phyloP scores from a whole-genome alignment of 805 yeast species.

The Lachancea sp. region DNA sequence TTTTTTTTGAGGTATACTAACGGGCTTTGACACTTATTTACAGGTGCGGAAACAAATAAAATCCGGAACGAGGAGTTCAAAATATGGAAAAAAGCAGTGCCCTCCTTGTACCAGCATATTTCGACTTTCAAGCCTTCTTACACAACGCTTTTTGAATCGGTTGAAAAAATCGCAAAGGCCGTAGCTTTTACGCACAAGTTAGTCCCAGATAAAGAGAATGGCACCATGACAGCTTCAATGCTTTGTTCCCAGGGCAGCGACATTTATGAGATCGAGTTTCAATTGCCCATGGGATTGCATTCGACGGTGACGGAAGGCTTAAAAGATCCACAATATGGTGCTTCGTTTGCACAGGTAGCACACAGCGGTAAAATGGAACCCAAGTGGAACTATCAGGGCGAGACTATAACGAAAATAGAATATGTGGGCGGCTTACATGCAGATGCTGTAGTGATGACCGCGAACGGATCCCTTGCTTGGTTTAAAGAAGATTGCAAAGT shows the following conservation, averaged over 20 bases:
- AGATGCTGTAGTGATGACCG: slow-evolving; percentile 29
- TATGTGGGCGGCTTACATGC: slow-evolving; percentile 33
- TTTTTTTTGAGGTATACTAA: background rate
- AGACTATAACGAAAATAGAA: slow-evolving; percentile 25
- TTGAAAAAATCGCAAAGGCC: slow-evolving; percentile 20
- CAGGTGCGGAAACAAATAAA: slow-evolving; percentile 34
- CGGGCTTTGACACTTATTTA: background rate
- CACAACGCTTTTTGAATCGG: slow-evolving; percentile 28
- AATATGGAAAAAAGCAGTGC: slow-evolving; percentile 80
- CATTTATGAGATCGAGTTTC: slow-evolving; percentile 27
- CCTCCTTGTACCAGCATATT: slow-evolving; percentile 52
- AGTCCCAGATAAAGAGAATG: slow-evolving; percentile 29
- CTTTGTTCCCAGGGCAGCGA: slow-evolving; percentile 30
- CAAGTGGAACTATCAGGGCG: slow-evolving; percentile 30
- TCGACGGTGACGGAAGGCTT: slow-evolving; percentile 13
- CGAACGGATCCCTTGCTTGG: slow-evolving; percentile 33
- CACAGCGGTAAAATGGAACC: slow-evolving; percentile 9
- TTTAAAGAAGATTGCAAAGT: slow-evolving; percentile 27
- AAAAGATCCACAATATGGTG: slow-evolving; percentile 59
- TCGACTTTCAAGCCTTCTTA: slow-evolving; percentile 35
- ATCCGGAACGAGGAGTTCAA: slow-evolving; percentile 69
- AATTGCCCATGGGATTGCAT: slow-evolving; percentile 26
- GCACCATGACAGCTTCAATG: slow-evolving; percentile 22
- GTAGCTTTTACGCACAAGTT: slow-evolving; percentile 26
- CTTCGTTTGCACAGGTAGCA: slow-evolving; percentile 52